Percentiles rank a stretch among this genome's conserved stretches.
These are phyloP conservation scores for Erysimum pusillum DNA, from an alignment of 441 rosid species.

Conservation along the genomic window DNA sequence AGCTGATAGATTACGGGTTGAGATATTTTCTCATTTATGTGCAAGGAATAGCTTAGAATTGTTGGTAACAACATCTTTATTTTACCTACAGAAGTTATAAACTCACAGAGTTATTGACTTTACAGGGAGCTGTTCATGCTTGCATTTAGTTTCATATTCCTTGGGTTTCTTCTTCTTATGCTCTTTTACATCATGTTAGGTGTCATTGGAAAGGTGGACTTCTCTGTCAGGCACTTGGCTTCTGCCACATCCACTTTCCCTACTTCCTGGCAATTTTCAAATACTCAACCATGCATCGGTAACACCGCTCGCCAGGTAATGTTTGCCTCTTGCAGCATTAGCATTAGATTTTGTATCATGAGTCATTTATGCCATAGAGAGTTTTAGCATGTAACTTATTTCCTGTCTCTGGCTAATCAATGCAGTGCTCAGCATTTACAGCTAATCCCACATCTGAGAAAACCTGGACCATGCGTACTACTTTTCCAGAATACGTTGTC, in stretches of 20 bases:
- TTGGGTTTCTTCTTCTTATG: slow-evolving; percentile 23
- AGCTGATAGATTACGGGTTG: slow-evolving; percentile 1
- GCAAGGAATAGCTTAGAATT: slow-evolving; percentile 24
- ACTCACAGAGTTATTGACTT: neutral
- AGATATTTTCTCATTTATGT: neutral
- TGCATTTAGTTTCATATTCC: slow-evolving; percentile 10
- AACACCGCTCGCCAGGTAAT: slow-evolving; percentile 70
- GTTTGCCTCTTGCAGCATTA: slow-evolving; percentile 20
- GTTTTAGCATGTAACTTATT: slow-evolving; percentile 29
- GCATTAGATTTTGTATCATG: neutral
- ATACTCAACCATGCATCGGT: slow-evolving; percentile 74
- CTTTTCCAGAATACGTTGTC: slow-evolving; percentile 97
- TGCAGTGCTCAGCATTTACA: slow-evolving; percentile 89
- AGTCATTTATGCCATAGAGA: slow-evolving; percentile 2
- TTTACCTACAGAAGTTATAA: neutral
- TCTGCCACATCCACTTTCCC: slow-evolving; percentile 82
- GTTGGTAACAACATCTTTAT: neutral
- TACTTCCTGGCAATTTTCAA: slow-evolving; percentile 67
- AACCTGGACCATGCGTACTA: slow-evolving; percentile 95
- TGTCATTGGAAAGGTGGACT: slow-evolving; percentile 92
- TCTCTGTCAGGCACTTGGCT: slow-evolving; percentile 91
- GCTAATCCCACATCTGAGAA: slow-evolving; percentile 85
- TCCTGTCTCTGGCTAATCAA: slow-evolving; percentile 29
- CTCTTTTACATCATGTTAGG: slow-evolving; percentile 57
- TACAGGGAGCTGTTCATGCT: neutral